Evolutionary conservation across 345 rosid species (phyloP).

Genomic region (Ceriops tagal): DNA sequence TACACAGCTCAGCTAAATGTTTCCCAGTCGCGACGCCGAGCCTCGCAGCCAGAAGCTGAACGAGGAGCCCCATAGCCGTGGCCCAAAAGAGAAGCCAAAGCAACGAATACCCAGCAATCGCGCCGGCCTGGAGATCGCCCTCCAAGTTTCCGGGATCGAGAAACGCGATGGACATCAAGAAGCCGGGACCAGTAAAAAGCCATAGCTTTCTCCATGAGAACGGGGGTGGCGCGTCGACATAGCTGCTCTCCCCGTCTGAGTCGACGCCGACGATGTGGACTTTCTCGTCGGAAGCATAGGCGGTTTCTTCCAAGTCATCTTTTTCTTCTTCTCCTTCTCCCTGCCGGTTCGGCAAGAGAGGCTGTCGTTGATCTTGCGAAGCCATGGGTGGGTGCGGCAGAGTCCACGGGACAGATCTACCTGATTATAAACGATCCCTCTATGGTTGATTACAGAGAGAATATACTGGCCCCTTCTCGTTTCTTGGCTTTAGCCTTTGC

Average conservation of each 20-base stretch:
- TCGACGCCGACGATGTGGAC: constrained; percentile 55
- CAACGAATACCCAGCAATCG: constrained; percentile 88
- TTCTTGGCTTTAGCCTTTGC: background rate
- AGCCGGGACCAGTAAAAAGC: constrained; percentile 95
- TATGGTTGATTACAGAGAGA: too few species aligned
- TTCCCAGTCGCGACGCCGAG: constrained; percentile 91
- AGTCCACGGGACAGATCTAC: background rate
- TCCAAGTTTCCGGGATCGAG: constrained; percentile 94
- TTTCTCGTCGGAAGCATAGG: constrained; percentile 71
- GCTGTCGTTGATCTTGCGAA: constrained; percentile 18
- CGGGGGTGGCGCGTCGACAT: constrained; percentile 40
- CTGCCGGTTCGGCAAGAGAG: constrained; percentile 29
- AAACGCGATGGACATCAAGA: constrained; percentile 89
- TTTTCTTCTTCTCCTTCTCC: constrained; percentile 13
- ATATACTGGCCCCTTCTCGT: too few species aligned
- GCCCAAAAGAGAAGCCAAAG: constrained; percentile 93
- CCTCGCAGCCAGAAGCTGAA: constrained; percentile 82
- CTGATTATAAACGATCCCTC: too few species aligned
- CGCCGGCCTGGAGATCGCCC: constrained; percentile 94
- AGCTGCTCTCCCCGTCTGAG: constrained; percentile 28
- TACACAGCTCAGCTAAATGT: constrained; percentile 89
- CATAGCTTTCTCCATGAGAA: constrained; percentile 92
- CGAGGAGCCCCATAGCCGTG: constrained; percentile 87
- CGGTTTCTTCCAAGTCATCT: constrained; percentile 39
- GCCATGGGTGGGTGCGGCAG: background rate